phyloP scores from a whole-genome alignment of 129 eudicot genomes.

The Saussurea involucrata region DNA sequence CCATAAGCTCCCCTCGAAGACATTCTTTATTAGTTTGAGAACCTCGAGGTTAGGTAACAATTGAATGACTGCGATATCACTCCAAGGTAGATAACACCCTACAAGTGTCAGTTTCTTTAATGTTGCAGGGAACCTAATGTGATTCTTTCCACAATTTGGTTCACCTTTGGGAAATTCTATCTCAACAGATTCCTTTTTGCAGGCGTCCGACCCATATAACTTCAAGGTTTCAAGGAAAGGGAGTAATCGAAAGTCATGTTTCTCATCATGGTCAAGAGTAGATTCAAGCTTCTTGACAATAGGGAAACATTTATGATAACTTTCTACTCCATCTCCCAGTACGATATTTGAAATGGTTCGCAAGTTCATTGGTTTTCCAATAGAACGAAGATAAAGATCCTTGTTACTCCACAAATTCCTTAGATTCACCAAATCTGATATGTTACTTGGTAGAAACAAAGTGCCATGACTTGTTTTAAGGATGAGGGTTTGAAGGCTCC shows the following conservation, averaged over 20 bases:
- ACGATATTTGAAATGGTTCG: neutral
- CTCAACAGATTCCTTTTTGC: no score
- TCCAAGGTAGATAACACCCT: neutral
- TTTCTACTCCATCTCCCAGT: neutral
- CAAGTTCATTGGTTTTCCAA: neutral
- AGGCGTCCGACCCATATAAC: no score
- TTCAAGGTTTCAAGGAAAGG: neutral
- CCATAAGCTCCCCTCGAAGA: neutral
- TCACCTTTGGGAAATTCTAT: no score
- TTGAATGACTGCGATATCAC: neutral
- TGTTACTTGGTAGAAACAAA: neutral
- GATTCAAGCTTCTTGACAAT: neutral
- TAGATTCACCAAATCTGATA: neutral
- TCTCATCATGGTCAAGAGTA: neutral
- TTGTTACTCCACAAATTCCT: neutral
- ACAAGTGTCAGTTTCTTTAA: neutral
- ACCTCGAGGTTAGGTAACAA: neutral
- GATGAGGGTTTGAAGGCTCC: neutral
- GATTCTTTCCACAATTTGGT: no score
- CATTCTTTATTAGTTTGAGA: neutral
- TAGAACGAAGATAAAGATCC: no score
- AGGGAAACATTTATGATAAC: neutral
- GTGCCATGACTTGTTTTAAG: no score
- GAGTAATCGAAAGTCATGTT: neutral
- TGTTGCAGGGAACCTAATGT: neutral